These are phyloP conservation scores for Rubroboletus satanas DNA, from an alignment of 768 basidiomycete species.

Conservation along the genomic window DNA sequence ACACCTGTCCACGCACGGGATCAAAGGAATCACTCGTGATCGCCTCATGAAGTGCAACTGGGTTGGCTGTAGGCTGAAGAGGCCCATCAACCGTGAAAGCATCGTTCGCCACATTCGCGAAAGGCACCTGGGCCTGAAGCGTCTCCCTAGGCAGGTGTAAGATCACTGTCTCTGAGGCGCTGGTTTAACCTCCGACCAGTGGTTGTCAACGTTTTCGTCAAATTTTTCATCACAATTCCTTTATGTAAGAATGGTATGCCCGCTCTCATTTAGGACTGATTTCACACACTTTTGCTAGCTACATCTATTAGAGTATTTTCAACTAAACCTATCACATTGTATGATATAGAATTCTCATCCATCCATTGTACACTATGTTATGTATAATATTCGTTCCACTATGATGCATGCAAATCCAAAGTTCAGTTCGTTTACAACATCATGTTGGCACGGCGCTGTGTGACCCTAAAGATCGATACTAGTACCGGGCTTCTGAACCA, in stretches of 20 bases:
- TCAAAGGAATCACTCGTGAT: slow-evolving; percentile 6
- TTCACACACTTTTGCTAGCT: neutral
- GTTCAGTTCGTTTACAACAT: neutral
- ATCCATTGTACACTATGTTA: too few species aligned
- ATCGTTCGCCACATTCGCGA: slow-evolving; percentile 19
- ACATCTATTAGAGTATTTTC: too few species aligned
- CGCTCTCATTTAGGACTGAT: neutral
- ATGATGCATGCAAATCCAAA: neutral
- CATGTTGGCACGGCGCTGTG: neutral
- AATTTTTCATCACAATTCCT: neutral
- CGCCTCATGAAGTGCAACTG: neutral
- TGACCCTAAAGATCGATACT: neutral
- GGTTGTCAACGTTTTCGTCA: neutral
- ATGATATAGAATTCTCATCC: neutral
- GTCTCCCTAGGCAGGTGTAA: neutral
- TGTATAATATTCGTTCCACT: neutral
- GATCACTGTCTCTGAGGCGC: neutral
- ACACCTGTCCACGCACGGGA: slow-evolving; percentile 17
- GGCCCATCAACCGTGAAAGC: slow-evolving; percentile 18
- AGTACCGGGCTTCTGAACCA: neutral
- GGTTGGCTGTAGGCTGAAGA: slow-evolving; percentile 4
- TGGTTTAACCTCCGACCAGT: neutral
- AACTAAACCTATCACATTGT: neutral
- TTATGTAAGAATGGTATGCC: neutral
- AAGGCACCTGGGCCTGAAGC: slow-evolving; percentile 10